Base-by-base conservation (phyloP, 306 rosid species). In the Acmispon strigosus region DNA sequence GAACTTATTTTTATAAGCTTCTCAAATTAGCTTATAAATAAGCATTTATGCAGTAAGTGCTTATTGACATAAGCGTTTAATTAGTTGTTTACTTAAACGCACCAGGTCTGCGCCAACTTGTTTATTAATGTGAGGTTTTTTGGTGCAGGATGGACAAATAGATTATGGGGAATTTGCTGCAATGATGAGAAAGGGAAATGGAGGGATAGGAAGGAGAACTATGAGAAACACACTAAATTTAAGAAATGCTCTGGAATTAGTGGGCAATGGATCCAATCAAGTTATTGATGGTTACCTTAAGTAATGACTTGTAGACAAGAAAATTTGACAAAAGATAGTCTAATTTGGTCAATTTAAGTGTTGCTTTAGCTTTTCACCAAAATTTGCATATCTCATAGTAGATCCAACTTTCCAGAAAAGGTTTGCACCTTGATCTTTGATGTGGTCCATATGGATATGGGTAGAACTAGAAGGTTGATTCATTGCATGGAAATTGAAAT, bases 141-240 rank as follows among this genome's bases (percentile, higher is more conserved):
- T 56, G 37, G 4, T 81, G 77, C 90, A 86, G 90, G 90, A 86
- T 81, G 90, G 90, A 51, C 86, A 83, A 66, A 86, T 86, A 78
- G 90, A 86, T 78, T 86, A 83, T 78, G 80, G 74, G 41, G 90
- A 86, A 78, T 86, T 86, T 45, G 77, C 85, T 47, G 86, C 86
- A 0, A 83, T 86, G 88, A 83, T 86, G 90, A 83, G 86, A 75
- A 82, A 82, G 75, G 89, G 89, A 5, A 85, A 85, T 81, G 89
- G 89, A 73, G 89, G 83, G 34, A 73, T 85, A 49, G 89, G 89
- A 71, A 82, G 89, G 62, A 18, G 89, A 76, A 85, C 89, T 19
- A 85, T 85, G 86, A 85, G 86, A 73, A 85, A 56, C 48, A 80
- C 86, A 60, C 55, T 85, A 15, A 82, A 82, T 66, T 61, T 82